A percentile compares a stretch with the other conserved stretches of the same genome.
Conservation (phyloP, 164 flowering plant species). For the Dillenia turbinata region DNA sequence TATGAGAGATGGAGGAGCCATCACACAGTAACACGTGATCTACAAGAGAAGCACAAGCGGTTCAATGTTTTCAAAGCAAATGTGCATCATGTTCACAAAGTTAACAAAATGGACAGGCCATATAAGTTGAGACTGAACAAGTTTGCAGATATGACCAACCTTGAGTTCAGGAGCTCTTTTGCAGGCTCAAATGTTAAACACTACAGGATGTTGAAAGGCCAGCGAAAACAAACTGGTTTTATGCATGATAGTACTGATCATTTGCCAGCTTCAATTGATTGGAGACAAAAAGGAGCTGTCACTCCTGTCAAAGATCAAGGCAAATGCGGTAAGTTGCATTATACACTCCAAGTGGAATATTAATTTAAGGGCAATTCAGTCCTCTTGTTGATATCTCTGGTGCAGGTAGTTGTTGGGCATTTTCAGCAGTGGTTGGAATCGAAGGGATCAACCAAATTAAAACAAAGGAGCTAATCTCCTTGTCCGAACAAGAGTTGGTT, state of each 20-base stretch:
- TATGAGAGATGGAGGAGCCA: conserved; percentile 72
- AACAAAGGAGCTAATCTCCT: conserved; percentile 38
- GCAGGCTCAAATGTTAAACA: conserved; percentile 54
- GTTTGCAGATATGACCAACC: conserved; percentile 72
- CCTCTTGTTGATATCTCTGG: neutral
- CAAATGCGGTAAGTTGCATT: conserved; percentile 39
- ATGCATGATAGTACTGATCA: conserved; percentile 22
- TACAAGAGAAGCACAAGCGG: conserved; percentile 48
- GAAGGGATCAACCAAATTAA: conserved; percentile 60
- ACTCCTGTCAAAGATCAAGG: conserved; percentile 58
- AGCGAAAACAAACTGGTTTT: conserved; percentile 22
- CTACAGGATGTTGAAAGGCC: conserved; percentile 31
- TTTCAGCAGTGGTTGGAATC: conserved; percentile 56
- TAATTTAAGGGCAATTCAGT: neutral
- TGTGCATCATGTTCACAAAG: conserved; percentile 40
- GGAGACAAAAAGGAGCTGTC: conserved; percentile 61
- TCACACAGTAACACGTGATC: conserved; percentile 49
- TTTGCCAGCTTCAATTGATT: conserved; percentile 42
- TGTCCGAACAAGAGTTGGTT: conserved; percentile 73
- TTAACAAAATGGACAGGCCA: conserved; percentile 58
- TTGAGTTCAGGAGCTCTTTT: conserved; percentile 40
- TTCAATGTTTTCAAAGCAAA: conserved; percentile 71
- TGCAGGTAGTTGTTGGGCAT: conserved; percentile 77
- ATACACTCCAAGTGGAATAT: too few relatives aligned
- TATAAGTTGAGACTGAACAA: conserved; percentile 62